phyloP scores from a whole-genome alignment of 306 rosid genomes.

The Pyrus pyrifolia region DNA sequence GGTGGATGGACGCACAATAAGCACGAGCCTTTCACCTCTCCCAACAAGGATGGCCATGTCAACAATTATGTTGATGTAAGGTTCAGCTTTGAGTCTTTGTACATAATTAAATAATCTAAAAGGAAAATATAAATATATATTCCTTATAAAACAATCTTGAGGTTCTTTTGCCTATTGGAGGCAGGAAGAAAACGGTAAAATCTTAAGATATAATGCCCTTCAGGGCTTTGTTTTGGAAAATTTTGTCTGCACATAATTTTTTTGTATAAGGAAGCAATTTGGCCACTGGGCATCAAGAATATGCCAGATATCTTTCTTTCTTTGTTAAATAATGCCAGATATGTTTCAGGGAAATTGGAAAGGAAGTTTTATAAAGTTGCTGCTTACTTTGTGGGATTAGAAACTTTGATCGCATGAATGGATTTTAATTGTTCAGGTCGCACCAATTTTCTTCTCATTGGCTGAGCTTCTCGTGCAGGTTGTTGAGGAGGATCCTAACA shows the following conservation, averaged over 20 bases:
- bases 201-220: not conserved
- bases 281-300: not conserved
- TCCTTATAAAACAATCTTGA: not conserved
- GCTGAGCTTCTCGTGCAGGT: constrained; percentile 36
- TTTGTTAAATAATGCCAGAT: not conserved
- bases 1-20: constrained; percentile 66
- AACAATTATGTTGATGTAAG: constrained; percentile 75
- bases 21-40: constrained; percentile 40
- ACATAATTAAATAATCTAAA: not conserved
- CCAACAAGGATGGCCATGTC: constrained; percentile 82
- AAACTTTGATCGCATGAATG: not conserved
- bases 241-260: not conserved
- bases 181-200: not conserved
- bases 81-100: constrained; percentile 6
- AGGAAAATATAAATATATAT: not conserved
- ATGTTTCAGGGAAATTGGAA: not conserved
- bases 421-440: not conserved
- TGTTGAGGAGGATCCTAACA: constrained; percentile 32
- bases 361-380: not conserved
- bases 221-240: not conserved
- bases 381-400: not conserved
- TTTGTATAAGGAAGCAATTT: not conserved
- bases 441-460: not conserved
- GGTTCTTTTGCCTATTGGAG: not conserved
- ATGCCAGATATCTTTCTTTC: not conserved